These are phyloP conservation scores for Purpureocillium lavendulum DNA, from an alignment of 2,329 filamentous ascomycete species.

Conservation along the genomic window DNA sequence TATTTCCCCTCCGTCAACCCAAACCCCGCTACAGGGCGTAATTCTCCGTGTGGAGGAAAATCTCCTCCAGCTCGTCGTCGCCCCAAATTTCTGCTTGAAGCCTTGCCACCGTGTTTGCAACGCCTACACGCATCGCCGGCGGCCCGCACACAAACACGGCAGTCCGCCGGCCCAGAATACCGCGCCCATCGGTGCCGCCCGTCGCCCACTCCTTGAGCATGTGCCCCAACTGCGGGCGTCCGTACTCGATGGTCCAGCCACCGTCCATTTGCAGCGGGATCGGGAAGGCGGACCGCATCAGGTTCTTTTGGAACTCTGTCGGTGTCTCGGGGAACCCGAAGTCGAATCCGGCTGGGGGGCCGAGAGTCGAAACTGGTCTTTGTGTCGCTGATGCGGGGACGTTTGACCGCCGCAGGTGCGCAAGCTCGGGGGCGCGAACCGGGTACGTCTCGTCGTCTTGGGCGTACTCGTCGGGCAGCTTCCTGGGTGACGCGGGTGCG, in stretches of 20 bases:
- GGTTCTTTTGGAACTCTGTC: conserved; percentile 78
- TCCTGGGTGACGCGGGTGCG: conserved; percentile 33
- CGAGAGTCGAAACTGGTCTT: conserved; percentile 48
- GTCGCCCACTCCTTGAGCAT: conserved; percentile 78
- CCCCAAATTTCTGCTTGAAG: conserved; percentile 80
- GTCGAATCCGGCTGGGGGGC: conserved; percentile 57
- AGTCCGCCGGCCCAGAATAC: conserved; percentile 68
- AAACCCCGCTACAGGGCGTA: conserved; percentile 59
- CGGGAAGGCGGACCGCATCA: conserved; percentile 86
- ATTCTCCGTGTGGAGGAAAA: conserved; percentile 92
- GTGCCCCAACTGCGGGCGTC: conserved; percentile 77
- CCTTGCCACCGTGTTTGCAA: conserved; percentile 74
- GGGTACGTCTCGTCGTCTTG: conserved; percentile 13
- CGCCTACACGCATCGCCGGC: conserved; percentile 76
- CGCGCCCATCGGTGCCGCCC: conserved; percentile 56
- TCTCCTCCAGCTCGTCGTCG: conserved; percentile 72
- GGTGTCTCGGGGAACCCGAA: conserved; percentile 79
- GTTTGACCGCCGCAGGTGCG: conserved; percentile 44
- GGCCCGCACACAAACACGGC: conserved; percentile 93
- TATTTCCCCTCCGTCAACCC: not conserved
- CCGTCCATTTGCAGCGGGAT: conserved; percentile 59
- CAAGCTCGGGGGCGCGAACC: conserved; percentile 43
- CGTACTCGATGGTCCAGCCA: conserved; percentile 89
- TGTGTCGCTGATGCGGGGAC: conserved; percentile 21
- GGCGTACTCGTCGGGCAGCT: conserved; percentile 13